A percentile compares a stretch with the other conserved stretches of the same genome.
Conservation (phyloP, 2,329 filamentous ascomycete genomes). For the Colletotrichum gloeosporioides region DNA sequence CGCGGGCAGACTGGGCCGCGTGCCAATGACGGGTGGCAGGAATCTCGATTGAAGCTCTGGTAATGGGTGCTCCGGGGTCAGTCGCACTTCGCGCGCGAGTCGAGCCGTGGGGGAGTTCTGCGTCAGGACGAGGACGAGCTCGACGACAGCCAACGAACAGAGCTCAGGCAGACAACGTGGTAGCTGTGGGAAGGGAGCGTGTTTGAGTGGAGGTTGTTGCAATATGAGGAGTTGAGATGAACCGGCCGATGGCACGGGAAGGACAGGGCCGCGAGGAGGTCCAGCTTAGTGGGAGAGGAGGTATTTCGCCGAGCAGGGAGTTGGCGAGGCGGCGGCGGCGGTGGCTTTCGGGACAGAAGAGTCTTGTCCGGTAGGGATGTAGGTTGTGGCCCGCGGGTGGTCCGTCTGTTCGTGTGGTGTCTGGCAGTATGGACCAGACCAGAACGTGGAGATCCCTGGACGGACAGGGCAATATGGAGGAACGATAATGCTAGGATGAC, state of each 20-base stretch:
- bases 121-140: not conserved
- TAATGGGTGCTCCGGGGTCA: slow-evolving; percentile 1
- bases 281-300: not conserved
- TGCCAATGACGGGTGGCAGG: not conserved
- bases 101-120: slow-evolving; percentile 1
- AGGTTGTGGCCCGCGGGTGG: not conserved
- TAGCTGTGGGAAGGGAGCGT: not conserved
- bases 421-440: not conserved
- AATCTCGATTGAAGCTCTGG: slow-evolving; percentile 20
- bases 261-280: slow-evolving; percentile 9
- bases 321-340: not conserved
- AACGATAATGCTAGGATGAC: slow-evolving; percentile 10
- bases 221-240: slow-evolving; percentile 22
- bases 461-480: slow-evolving; percentile 8
- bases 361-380: not conserved
- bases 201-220: slow-evolving; percentile 14
- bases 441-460: slow-evolving; percentile 15
- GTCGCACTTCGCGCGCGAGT: not conserved
- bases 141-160: not conserved
- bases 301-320: slow-evolving; percentile 15
- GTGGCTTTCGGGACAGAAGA: not conserved
- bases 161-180: not conserved
- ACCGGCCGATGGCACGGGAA: slow-evolving; percentile 18
- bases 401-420: not conserved
- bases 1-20: slow-evolving; percentile 8